Conservation (phyloP, 768 basidiomycete species). For the Tricholomella constricta region DNA sequence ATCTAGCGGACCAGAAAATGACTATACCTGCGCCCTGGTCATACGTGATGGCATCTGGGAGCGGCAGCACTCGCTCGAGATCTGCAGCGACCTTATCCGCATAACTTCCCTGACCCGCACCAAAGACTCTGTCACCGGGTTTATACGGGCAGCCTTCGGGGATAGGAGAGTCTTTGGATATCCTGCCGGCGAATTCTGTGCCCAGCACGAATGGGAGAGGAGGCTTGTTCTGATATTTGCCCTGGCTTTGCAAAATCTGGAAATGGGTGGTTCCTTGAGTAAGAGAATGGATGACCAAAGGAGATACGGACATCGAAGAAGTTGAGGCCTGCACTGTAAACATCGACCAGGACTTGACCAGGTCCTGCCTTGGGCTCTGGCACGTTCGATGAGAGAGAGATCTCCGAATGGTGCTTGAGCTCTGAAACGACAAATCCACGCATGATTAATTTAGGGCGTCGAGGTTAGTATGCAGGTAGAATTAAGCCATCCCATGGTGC, state of each 20-base stretch:
- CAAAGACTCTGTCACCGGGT: constrained; percentile 88
- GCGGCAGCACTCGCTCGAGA: constrained; percentile 51
- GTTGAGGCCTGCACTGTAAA: constrained; percentile 75
- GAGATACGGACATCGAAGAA: constrained; percentile 63
- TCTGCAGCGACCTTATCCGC: constrained; percentile 72
- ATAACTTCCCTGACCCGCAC: constrained; percentile 75
- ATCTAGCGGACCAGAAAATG: neutral
- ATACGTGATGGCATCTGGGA: constrained; percentile 77
- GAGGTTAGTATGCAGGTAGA: neutral
- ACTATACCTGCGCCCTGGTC: constrained; percentile 81
- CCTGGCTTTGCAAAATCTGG: constrained; percentile 84
- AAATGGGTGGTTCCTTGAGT: constrained; percentile 10
- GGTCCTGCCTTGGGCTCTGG: constrained; percentile 57
- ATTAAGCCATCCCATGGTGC: no score
- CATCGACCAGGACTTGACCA: constrained; percentile 70
- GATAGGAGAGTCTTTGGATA: constrained; percentile 70
- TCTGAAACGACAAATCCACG: constrained; percentile 75
- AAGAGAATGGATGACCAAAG: neutral
- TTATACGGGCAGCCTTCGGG: constrained; percentile 78
- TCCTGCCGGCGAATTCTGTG: constrained; percentile 80
- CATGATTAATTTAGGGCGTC: constrained; percentile 47
- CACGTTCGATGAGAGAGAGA: constrained; percentile 51
- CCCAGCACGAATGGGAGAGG: constrained; percentile 86
- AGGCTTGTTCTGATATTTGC: constrained; percentile 86
- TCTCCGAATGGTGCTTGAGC: constrained; percentile 67